Evolutionary conservation across 306 rosid species (phyloP).

Genomic region (Castanospermum australe): DNA sequence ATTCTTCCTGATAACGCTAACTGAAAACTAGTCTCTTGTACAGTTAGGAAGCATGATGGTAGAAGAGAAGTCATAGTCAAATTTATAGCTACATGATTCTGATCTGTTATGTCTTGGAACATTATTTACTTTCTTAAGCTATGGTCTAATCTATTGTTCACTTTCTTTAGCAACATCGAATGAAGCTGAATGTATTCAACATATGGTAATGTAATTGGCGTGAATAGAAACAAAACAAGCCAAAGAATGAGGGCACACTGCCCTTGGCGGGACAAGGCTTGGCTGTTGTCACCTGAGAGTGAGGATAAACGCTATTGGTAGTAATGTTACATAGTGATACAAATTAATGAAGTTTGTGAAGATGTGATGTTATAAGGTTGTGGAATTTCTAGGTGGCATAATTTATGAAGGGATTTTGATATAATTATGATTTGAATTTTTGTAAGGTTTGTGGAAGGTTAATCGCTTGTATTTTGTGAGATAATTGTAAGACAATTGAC

Average conservation of each 20-base stretch:
- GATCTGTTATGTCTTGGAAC: constrained; percentile 1
- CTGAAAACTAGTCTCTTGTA: constrained; percentile 30
- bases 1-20: constrained; percentile 42
- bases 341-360: too few relatives aligned
- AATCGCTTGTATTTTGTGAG: too few relatives aligned
- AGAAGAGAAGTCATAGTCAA: constrained; percentile 24
- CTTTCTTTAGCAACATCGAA: background rate
- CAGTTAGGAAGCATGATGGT: constrained; percentile 35
- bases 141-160: constrained; percentile 6
- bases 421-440: too few relatives aligned
- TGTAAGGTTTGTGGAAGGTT: too few relatives aligned
- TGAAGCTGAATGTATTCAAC: background rate
- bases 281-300: too few relatives aligned
- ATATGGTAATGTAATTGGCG: background rate
- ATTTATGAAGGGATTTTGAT: too few relatives aligned
- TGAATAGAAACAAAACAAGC: background rate
- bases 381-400: too few relatives aligned
- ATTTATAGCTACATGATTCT: constrained; percentile 19
- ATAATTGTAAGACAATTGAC: too few relatives aligned
- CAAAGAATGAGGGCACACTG: background rate
- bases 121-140: constrained; percentile 21
- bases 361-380: too few relatives aligned
- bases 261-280: too few relatives aligned
- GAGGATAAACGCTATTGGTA: too few relatives aligned
- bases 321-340: too few relatives aligned